Conservation (phyloP, 768 basidiomycete species). For the Termitomyces bulborhizus region DNA sequence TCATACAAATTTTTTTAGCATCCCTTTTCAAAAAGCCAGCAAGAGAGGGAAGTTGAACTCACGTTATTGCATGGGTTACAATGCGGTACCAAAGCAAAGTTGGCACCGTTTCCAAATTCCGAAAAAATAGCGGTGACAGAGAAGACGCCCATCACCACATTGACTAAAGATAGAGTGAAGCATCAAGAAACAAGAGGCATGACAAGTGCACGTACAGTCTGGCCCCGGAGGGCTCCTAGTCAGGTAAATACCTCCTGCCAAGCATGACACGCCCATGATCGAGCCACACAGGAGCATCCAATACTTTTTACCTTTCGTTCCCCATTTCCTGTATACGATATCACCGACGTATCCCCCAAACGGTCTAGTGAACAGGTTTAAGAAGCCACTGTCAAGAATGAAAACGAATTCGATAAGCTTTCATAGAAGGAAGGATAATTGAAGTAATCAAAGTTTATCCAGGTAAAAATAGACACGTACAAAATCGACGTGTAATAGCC, state of each 20-base stretch:
- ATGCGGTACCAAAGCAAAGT: slow-evolving; percentile 46
- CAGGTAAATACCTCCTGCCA: slow-evolving; percentile 43
- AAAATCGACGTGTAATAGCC: slow-evolving; percentile 41
- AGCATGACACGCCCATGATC: slow-evolving; percentile 34
- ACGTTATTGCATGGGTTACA: slow-evolving; percentile 34
- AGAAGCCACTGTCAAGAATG: slow-evolving; percentile 30
- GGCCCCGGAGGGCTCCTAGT: slow-evolving; percentile 19
- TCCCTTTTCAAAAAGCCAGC: neutral
- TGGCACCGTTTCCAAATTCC: slow-evolving; percentile 43
- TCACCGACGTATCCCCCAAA: slow-evolving; percentile 45
- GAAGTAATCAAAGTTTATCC: neutral
- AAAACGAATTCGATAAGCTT: neutral
- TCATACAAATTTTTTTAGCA: neutral
- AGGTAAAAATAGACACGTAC: neutral
- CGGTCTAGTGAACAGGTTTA: slow-evolving; percentile 47
- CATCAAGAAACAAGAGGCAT: neutral
- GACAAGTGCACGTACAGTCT: slow-evolving; percentile 24
- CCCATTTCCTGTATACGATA: slow-evolving; percentile 33
- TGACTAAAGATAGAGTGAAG: slow-evolving; percentile 15
- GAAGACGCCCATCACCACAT: slow-evolving; percentile 33
- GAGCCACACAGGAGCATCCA: slow-evolving; percentile 36
- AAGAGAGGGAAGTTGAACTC: neutral
- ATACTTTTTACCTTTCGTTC: slow-evolving; percentile 43
- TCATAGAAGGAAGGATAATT: neutral
- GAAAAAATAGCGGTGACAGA: slow-evolving; percentile 32